A percentile compares a stretch with the other conserved stretches of the same genome.
phyloP scores from a whole-genome alignment of 768 basidiomycete species.

The Plicaturopsis crispa region DNA sequence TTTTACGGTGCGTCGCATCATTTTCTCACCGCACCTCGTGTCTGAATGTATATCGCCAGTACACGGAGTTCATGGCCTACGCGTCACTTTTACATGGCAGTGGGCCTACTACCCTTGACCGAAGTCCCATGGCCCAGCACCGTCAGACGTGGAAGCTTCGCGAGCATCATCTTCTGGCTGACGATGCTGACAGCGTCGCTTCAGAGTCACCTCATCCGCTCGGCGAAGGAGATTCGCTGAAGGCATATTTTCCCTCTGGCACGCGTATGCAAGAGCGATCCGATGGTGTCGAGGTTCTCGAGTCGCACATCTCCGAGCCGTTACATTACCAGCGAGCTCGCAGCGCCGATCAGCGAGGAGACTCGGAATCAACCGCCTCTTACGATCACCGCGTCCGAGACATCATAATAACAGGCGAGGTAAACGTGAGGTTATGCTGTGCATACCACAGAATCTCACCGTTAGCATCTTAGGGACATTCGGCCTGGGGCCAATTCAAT shows the following conservation, averaged over 20 bases:
- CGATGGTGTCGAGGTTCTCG: constrained; percentile 39
- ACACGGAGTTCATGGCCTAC: constrained; percentile 81
- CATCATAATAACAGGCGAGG: constrained; percentile 71
- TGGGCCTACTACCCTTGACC: constrained; percentile 57
- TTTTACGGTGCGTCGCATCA: constrained; percentile 49
- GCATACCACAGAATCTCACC: no score
- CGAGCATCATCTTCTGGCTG: constrained; percentile 54
- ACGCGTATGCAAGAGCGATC: constrained; percentile 40
- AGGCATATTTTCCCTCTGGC: constrained; percentile 52
- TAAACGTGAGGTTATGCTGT: no score
- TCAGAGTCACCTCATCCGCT: constrained; percentile 24
- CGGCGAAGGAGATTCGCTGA: constrained; percentile 51
- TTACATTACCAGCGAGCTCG: constrained; percentile 20
- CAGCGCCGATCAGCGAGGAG: constrained; percentile 19
- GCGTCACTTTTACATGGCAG: constrained; percentile 67
- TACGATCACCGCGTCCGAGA: constrained; percentile 43
- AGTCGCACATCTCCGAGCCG: constrained; percentile 26
- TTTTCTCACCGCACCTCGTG: background rate
- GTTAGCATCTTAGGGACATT: constrained; percentile 71
- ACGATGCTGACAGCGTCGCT: constrained; percentile 8
- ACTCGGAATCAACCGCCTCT: no score
- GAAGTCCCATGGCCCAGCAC: constrained; percentile 73
- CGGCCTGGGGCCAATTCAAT: constrained; percentile 85
- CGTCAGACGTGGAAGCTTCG: constrained; percentile 86
- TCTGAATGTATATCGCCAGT: constrained; percentile 35